Evolutionary conservation across 768 basidiomycete species (phyloP).

Genomic region (Tricholoma terreum): DNA sequence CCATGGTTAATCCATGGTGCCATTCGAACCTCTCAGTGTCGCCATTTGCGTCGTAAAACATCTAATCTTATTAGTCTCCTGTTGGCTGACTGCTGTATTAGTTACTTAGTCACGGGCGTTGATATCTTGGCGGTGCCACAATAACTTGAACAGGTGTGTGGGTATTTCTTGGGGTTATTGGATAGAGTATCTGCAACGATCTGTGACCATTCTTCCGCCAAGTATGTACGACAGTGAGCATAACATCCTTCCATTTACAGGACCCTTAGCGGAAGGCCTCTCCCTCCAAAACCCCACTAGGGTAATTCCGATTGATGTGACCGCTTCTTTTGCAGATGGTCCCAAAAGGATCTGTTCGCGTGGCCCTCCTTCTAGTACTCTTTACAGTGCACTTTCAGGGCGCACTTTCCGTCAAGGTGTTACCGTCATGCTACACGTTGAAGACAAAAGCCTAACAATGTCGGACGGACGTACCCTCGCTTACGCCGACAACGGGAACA

Average conservation of each 20-base stretch:
- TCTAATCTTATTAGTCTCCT: background rate
- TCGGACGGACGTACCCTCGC: slow-evolving; percentile 48
- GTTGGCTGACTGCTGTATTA: background rate
- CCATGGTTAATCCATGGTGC: no score
- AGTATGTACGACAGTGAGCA: background rate
- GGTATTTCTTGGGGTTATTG: background rate
- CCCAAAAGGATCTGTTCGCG: background rate
- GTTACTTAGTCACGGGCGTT: no score
- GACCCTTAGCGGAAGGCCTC: slow-evolving; percentile 7
- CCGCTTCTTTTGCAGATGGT: slow-evolving; percentile 4
- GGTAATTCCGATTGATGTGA: slow-evolving; percentile 8
- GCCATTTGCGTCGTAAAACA: background rate
- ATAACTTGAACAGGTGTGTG: no score
- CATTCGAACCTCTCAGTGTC: background rate
- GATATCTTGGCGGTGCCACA: no score
- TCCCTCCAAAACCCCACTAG: background rate
- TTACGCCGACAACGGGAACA: slow-evolving; percentile 51
- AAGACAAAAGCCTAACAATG: slow-evolving; percentile 37
- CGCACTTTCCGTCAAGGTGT: background rate
- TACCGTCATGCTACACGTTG: slow-evolving; percentile 25
- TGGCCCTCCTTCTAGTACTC: background rate
- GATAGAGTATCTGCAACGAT: slow-evolving; percentile 30
- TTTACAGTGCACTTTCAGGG: background rate
- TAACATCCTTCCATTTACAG: slow-evolving; percentile 9
- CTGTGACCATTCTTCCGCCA: slow-evolving; percentile 1